Evolutionary conservation across 768 basidiomycete species (phyloP), one percentile per base, ranked within the genome.

Genomic region (Hysterangium stoloniferum): DNA sequence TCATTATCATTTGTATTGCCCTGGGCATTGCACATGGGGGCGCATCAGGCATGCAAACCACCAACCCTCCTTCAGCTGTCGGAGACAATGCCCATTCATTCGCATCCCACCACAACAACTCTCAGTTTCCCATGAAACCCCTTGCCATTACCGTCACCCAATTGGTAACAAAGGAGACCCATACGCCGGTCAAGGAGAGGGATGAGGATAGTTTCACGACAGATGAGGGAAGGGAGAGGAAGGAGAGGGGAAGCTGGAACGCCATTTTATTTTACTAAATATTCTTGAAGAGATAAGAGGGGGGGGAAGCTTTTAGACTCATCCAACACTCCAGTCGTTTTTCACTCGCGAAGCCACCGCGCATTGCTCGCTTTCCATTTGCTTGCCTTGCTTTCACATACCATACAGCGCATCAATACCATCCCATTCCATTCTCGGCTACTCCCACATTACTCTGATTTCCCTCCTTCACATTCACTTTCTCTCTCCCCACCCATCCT

Each of bases 1-100:
- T 71, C 54, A 65, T 71, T 55, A 71, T 70, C 45, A 65, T 70
- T 38, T 67, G 68, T 24, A 62, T 70, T 37, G 70, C 49, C 1
- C 24, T 51, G 7, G 49, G 49, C 12, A 51, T 51, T n/a, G 37
- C 49, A 6, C 49, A 51, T 17, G 49, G 49, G 12, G 49, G 49
- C 31, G 49, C 49, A 25, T 51, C 49, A 3, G 38, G 37, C 12
- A 4, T 43, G 15, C 47, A 48, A 8, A 43, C 49, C 1, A 51
- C 22, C 25, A 41, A 50, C 25, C 49, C 49, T 9, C 37, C 49
- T 28, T 13, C 49, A 9, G 44, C 28, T 5, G 27, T 45, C 17
- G 29, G 40, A 1, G 49, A 51, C 20, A 22, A n/a, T 19, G 19
- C 49, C 2, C 49, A 40, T n/a, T 51, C 49, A 5, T 41, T 32